Conservation (phyloP, 2,329 filamentous ascomycete species). For the Epichloe festucae region DNA sequence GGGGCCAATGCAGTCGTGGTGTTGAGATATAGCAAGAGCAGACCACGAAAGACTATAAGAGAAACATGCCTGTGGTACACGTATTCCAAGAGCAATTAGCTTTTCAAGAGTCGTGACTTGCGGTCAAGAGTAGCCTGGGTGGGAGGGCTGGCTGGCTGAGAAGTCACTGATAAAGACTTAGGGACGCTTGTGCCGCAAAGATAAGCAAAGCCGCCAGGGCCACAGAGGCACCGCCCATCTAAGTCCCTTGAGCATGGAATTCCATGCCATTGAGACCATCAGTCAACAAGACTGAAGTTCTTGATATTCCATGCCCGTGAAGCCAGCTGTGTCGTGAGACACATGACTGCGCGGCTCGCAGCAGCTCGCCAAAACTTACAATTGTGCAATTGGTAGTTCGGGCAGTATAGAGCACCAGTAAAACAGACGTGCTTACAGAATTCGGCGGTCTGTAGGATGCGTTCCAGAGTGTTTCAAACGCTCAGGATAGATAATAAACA, state of each 20-base stretch:
- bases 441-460: background rate
- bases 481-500: background rate
- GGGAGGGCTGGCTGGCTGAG: background rate
- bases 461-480: background rate
- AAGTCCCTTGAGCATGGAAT: background rate
- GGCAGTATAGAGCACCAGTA: background rate
- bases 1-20: background rate
- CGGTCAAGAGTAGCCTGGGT: background rate
- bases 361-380: conserved; percentile 2
- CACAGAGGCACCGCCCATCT: background rate
- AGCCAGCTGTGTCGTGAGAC: background rate
- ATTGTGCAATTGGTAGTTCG: conserved; percentile 3
- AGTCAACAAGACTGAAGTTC: background rate
- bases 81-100: background rate
- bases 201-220: conserved; percentile 4
- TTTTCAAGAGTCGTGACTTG: background rate
- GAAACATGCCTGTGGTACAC: background rate
- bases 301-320: background rate
- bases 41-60: background rate
- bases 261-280: background rate
- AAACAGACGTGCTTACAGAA: conserved; percentile 1
- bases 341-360: background rate
- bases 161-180: conserved; percentile 4
- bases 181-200: conserved; percentile 1
- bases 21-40: background rate